phyloP scores from a whole-genome alignment of 371 early-diverging fungal genomes.

The Syncephalastrum racemosum region DNA sequence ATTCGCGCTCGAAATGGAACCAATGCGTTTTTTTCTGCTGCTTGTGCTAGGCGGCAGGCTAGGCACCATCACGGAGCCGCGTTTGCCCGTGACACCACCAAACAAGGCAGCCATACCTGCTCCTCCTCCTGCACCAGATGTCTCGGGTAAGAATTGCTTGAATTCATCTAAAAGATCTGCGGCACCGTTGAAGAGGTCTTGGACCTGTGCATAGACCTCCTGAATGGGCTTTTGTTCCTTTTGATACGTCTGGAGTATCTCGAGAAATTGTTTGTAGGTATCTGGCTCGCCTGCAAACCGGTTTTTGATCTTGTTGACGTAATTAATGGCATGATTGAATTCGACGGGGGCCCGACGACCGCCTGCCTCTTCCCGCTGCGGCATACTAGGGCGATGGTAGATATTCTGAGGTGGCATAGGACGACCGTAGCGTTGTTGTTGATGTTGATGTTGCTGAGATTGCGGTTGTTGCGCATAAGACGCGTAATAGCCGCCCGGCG shows the following conservation, averaged over 20 bases:
- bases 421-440: slow-evolving; percentile 7
- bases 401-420: slow-evolving; percentile 3
- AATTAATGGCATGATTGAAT: slow-evolving; percentile 96
- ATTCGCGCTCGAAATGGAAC: not conserved
- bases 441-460: slow-evolving; percentile 11
- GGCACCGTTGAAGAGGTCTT: slow-evolving; percentile 73
- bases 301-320: slow-evolving; percentile 97
- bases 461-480: slow-evolving; percentile 17
- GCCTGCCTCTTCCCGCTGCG: slow-evolving; percentile 19
- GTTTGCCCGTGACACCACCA: slow-evolving; percentile 13
- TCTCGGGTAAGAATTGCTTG: slow-evolving; percentile 89
- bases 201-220: slow-evolving; percentile 86
- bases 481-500: slow-evolving; percentile 3
- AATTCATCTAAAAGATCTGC: slow-evolving; percentile 92
- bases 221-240: slow-evolving; percentile 87
- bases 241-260: slow-evolving; percentile 91
- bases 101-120: slow-evolving; percentile 16
- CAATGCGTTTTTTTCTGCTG: slow-evolving; percentile 11
- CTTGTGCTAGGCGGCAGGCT: slow-evolving; percentile 3
- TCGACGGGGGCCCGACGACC: slow-evolving; percentile 69
- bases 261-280: slow-evolving; percentile 90
- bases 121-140: slow-evolving; percentile 16
- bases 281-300: slow-evolving; percentile 86
- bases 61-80: slow-evolving; percentile 13
- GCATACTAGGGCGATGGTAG: slow-evolving; percentile 21